Conservation (phyloP, 331 rosid genomes). For the Saraca asoca region DNA sequence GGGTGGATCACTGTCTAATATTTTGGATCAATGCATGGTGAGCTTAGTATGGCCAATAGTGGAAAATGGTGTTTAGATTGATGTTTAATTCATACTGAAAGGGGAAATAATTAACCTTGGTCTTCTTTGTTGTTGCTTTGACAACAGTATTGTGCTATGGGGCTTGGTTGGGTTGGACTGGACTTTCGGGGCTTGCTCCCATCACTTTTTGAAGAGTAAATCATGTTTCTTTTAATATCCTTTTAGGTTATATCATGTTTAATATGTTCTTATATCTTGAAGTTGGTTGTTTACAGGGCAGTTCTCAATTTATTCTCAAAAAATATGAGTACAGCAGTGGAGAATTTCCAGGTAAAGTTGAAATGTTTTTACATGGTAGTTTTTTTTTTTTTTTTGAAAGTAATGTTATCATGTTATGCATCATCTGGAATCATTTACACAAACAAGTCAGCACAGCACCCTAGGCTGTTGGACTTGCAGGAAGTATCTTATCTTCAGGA, state of each 20-base stretch:
- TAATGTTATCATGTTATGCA: conserved; percentile 25
- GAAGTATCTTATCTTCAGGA: conserved; percentile 13
- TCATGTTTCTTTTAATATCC: conserved; percentile 18
- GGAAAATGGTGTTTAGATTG: neutral
- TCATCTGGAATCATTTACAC: conserved; percentile 9
- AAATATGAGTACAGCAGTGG: conserved; percentile 88
- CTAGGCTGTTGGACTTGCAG: neutral
- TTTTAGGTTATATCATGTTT: conserved; percentile 16
- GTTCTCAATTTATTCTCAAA: conserved; percentile 88
- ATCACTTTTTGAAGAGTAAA: conserved; percentile 92
- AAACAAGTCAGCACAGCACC: conserved; percentile 28
- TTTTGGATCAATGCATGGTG: conserved; percentile 98
- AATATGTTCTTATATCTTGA: conserved; percentile 30
- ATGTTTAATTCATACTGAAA: conserved; percentile 12
- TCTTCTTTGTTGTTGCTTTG: conserved; percentile 26
- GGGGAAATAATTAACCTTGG: conserved; percentile 35
- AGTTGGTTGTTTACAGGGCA: conserved; percentile 66
- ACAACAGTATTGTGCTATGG: conserved; percentile 96
- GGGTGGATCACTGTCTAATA: conserved; percentile 94
- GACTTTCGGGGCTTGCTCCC: conserved; percentile 97
- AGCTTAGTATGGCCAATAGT: conserved; percentile 38
- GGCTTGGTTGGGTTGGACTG: conserved; percentile 99
- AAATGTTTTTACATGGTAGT: conserved; percentile 26
- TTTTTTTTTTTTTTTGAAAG: conserved; percentile 27
- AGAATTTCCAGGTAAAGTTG: conserved; percentile 87